Conservation (phyloP, 768 basidiomycete genomes). For the Phylloporus arenicola region DNA sequence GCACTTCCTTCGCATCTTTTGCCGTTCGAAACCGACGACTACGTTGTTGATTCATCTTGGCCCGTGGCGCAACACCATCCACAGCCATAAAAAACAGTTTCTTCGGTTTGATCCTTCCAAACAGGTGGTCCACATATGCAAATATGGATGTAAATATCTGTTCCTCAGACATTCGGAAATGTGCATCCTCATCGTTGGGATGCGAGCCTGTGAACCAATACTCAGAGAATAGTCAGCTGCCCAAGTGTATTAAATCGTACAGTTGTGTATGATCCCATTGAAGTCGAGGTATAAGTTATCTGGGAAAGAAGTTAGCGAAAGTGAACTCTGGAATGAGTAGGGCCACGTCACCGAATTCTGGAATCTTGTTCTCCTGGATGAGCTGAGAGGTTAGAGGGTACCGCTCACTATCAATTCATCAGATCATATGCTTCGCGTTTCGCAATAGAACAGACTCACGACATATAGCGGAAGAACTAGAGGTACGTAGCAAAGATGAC, state of each 20-base stretch:
- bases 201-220: slow-evolving; percentile 60
- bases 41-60: slow-evolving; percentile 99
- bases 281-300: slow-evolving; percentile 93
- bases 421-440: slow-evolving; percentile 2
- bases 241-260: slow-evolving; percentile 25
- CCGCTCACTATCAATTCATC: slow-evolving; percentile 61
- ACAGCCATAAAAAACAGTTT: slow-evolving; percentile 99
- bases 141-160: slow-evolving; percentile 98
- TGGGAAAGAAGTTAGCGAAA: slow-evolving; percentile 27
- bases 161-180: slow-evolving; percentile 93
- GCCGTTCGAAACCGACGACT: slow-evolving; percentile 91
- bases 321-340: not conserved
- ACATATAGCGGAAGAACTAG: slow-evolving; percentile 96
- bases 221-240: not conserved
- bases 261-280: slow-evolving; percentile 89
- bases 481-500: slow-evolving; percentile 5
- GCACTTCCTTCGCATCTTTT: slow-evolving; percentile 82
- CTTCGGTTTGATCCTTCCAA: slow-evolving; percentile 95
- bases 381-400: slow-evolving; percentile 98
- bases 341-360: slow-evolving; percentile 76
- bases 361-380: slow-evolving; percentile 97
- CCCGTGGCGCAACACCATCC: slow-evolving; percentile 93
- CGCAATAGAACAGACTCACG: slow-evolving; percentile 44
- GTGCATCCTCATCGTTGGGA: slow-evolving; percentile 93
- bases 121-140: slow-evolving; percentile 93